These are phyloP conservation scores for Boletus semigastroideus DNA, from an alignment of 1,284 basidiomycete species.

Conservation along the genomic window DNA sequence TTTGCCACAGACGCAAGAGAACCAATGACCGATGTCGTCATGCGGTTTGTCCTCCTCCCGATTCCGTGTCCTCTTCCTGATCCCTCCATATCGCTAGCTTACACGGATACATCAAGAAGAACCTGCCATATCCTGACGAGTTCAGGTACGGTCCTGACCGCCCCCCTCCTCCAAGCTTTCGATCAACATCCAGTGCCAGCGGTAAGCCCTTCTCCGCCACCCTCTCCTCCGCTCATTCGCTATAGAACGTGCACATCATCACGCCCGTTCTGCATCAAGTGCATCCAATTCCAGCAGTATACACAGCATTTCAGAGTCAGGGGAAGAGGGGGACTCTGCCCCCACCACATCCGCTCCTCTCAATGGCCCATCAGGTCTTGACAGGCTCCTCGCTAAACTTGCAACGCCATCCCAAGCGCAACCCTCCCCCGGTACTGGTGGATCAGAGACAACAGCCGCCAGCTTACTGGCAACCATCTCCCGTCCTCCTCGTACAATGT, in stretches of 20 bases:
- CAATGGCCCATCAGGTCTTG: constrained; percentile 48
- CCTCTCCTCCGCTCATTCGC: constrained; percentile 5
- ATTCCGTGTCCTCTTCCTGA: not conserved
- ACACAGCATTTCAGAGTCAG: constrained; percentile 35
- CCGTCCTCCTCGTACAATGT: constrained; percentile 29
- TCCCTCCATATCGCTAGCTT: constrained; percentile 41
- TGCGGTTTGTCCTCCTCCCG: constrained; percentile 44
- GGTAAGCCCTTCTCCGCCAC: constrained; percentile 18
- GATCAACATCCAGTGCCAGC: constrained; percentile 32
- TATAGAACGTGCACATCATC: constrained; percentile 27
- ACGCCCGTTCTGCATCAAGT: constrained; percentile 31
- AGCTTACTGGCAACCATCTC: constrained; percentile 28
- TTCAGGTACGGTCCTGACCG: constrained; percentile 65
- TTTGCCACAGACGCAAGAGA: constrained; percentile 68
- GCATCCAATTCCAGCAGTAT: constrained; percentile 35
- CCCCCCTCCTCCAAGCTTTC: constrained; percentile 47
- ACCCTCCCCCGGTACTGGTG: constrained; percentile 11
- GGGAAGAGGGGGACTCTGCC: constrained; percentile 25
- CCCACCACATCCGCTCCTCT: constrained; percentile 14
- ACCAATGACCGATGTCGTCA: constrained; percentile 66
- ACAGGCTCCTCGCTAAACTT: constrained; percentile 62
- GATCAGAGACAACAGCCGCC: constrained; percentile 31
- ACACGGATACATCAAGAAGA: constrained; percentile 61
- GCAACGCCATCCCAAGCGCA: constrained; percentile 22
- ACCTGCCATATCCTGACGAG: constrained; percentile 65